A percentile compares a stretch with the other conserved stretches of the same genome.
phyloP scores from a whole-genome alignment of 139 green algal genomes.

The Chlorella sorokiniana region DNA sequence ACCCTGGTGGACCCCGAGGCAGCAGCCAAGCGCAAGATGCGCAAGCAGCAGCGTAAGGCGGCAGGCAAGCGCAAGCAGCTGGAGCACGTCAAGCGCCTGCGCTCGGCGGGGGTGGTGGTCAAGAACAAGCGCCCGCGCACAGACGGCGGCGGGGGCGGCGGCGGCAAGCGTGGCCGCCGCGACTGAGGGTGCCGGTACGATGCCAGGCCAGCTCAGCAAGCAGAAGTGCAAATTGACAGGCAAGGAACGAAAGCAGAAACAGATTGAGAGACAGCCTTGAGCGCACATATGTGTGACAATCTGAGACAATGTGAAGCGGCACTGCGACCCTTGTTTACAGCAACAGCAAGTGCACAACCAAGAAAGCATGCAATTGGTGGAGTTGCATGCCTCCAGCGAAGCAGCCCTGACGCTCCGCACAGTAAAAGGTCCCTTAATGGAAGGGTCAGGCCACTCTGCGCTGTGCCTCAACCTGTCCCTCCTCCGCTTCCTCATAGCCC shows the following conservation, averaged over 20 bases:
- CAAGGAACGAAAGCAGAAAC: neutral
- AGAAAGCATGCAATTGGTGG: too few species aligned
- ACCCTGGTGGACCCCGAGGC: conserved; percentile 81
- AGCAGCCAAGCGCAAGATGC: conserved; percentile 60
- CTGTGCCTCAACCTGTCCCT: neutral
- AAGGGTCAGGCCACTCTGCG: neutral
- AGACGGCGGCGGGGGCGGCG: neutral
- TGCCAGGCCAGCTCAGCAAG: neutral
- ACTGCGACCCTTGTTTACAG: too few species aligned
- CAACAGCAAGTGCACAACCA: too few species aligned
- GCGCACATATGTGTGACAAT: too few species aligned
- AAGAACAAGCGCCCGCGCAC: conserved; percentile 18
- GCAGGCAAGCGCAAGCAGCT: conserved; percentile 73
- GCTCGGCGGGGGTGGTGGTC: conserved; percentile 36
- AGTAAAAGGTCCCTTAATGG: too few species aligned
- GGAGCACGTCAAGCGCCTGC: conserved; percentile 66
- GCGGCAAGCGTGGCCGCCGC: neutral
- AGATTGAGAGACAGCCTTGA: too few species aligned
- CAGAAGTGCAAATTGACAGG: neutral
- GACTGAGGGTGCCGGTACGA: too few species aligned
- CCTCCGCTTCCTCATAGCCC: neutral
- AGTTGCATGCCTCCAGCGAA: too few species aligned
- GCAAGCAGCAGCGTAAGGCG: conserved; percentile 56
- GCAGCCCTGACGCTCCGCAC: too few species aligned
- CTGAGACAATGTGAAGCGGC: too few species aligned